A percentile compares a stretch with the other conserved stretches of the same genome.
Conservation (phyloP, 163 green algal species). For the Chlamydomonas reinhardtii region DNA sequence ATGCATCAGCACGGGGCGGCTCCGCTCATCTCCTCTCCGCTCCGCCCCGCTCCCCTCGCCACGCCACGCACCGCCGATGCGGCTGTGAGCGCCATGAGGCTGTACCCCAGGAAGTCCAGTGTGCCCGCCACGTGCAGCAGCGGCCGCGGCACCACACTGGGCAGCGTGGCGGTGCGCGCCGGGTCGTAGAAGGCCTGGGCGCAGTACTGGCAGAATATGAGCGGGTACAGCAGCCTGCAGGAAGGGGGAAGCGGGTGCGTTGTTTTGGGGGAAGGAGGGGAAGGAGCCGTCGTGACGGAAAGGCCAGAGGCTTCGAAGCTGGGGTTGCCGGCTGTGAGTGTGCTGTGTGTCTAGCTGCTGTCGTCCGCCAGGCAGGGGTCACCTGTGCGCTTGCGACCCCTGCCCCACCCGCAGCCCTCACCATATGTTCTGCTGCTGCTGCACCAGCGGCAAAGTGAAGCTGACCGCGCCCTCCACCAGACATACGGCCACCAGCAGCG, state of each 20-base stretch:
- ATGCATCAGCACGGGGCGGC: too few relatives aligned
- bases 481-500: conserved; percentile 3
- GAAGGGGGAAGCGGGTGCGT: too few relatives aligned
- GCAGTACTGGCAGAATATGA: conserved; percentile 39
- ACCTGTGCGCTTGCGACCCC: too few relatives aligned
- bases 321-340: too few relatives aligned
- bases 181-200: conserved; percentile 40
- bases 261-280: too few relatives aligned
- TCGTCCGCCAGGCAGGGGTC: too few relatives aligned
- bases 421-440: not conserved
- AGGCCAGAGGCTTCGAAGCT: too few relatives aligned
- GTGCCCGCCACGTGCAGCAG: conserved; percentile 21
- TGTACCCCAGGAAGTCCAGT: not conserved
- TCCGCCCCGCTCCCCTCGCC: too few relatives aligned
- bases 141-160: not conserved
- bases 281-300: too few relatives aligned
- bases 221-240: conserved; percentile 37
- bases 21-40: too few relatives aligned
- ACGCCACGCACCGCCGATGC: not conserved
- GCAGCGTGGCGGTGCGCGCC: not conserved
- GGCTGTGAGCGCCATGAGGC: conserved; percentile 4
- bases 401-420: too few relatives aligned
- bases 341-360: too few relatives aligned
- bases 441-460: conserved; percentile 34
- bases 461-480: conserved; percentile 26